Percentiles rank a stretch among this genome's conserved stretches.
These are phyloP conservation scores for Fusarium setosum DNA, from an alignment of 2,329 filamentous ascomycete species.

Conservation along the genomic window DNA sequence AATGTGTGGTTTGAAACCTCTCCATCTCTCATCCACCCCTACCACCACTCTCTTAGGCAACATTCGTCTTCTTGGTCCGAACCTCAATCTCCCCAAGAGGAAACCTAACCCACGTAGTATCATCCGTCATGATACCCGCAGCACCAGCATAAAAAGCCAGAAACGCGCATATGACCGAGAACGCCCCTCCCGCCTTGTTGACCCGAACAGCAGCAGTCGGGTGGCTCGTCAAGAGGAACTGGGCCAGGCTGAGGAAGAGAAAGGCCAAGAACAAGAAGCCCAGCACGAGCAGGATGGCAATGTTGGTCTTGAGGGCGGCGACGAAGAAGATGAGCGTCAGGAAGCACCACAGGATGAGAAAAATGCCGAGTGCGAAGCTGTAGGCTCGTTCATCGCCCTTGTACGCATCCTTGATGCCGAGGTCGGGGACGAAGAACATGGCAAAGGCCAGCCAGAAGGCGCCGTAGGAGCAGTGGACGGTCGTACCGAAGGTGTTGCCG, in stretches of 20 bases:
- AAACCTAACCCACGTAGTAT: slow-evolving; percentile 55
- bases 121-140: slow-evolving; percentile 54
- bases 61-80: slow-evolving; percentile 33
- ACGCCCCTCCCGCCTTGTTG: slow-evolving; percentile 56
- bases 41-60: slow-evolving; percentile 22
- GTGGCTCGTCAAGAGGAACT: slow-evolving; percentile 59
- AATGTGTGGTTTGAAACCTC: not conserved
- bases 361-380: slow-evolving; percentile 66
- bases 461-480: slow-evolving; percentile 69
- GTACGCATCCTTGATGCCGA: slow-evolving; percentile 62
- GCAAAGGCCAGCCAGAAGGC: slow-evolving; percentile 72
- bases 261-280: slow-evolving; percentile 69
- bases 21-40: not conserved
- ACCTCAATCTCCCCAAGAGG: slow-evolving; percentile 52
- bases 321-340: slow-evolving; percentile 67
- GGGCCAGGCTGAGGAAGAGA: slow-evolving; percentile 67
- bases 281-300: slow-evolving; percentile 68
- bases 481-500: slow-evolving; percentile 73
- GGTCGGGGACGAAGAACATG: slow-evolving; percentile 64
- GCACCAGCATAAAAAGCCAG: slow-evolving; percentile 54
- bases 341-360: slow-evolving; percentile 70
- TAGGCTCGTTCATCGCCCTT: slow-evolving; percentile 50
- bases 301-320: slow-evolving; percentile 67
- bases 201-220: slow-evolving; percentile 52
- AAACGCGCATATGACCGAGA: slow-evolving; percentile 51